phyloP scores from a whole-genome alignment of 106 monocot species.

The Ottelia alismoides region DNA sequence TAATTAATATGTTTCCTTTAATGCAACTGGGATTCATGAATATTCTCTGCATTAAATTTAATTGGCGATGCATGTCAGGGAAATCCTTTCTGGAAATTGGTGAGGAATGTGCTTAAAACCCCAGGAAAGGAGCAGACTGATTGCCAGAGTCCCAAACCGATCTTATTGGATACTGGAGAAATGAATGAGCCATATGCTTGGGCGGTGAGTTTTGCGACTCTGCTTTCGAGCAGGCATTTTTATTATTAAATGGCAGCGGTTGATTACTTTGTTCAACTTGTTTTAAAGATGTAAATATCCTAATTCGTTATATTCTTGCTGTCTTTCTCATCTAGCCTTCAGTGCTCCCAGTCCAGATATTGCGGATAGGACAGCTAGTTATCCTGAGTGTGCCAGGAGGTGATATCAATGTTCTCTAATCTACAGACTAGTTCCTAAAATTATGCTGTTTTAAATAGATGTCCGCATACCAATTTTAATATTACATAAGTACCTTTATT shows the following conservation, averaged over 20 bases:
- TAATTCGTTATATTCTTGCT: neutral
- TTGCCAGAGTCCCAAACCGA: constrained; percentile 83
- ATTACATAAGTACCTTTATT: too few relatives aligned
- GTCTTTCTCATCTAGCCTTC: constrained; percentile 61
- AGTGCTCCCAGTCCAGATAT: constrained; percentile 81
- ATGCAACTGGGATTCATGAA: neutral
- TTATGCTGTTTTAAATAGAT: too few relatives aligned
- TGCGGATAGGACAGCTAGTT: constrained; percentile 73
- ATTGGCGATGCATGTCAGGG: constrained; percentile 41
- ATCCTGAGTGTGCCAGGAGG: constrained; percentile 91
- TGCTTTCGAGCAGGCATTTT: neutral
- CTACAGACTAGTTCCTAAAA: too few relatives aligned
- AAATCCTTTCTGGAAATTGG: constrained; percentile 84
- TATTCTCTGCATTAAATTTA: neutral
- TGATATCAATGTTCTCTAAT: too few relatives aligned
- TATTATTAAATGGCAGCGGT: neutral
- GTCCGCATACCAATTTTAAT: too few relatives aligned
- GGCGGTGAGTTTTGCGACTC: constrained; percentile 43
- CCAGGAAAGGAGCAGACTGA: constrained; percentile 61
- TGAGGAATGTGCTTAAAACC: constrained; percentile 52
- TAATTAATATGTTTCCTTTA: constrained; percentile 1
- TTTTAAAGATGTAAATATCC: neutral
- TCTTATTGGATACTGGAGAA: constrained; percentile 87
- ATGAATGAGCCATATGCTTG: constrained; percentile 82
- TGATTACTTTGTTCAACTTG: neutral